Evolutionary conservation across 306 rosid genomes (phyloP), one percentile per base, ranked within the genome.

Genomic region (Cyamopsis tetragonoloba): DNA sequence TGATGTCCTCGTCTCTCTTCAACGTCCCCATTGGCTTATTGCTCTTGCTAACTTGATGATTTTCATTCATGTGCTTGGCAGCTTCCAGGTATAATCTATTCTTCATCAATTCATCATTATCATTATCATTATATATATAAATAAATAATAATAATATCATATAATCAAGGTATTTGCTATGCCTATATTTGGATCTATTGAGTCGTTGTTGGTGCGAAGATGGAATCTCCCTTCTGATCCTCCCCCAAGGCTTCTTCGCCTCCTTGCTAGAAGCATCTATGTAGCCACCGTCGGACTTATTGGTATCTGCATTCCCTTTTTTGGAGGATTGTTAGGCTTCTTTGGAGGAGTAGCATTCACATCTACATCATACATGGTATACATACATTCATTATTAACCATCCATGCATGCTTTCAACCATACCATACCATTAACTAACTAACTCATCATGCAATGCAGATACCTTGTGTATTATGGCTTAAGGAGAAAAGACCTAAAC

Each of bases 41-140:
- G 88, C 85, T 22, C 0, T 17, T 7, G 88, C 92, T 46, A 89
- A 89, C 22, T 3, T 84, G 0, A 86, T 89, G 92, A 92, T 89
- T n/a, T 86, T 89, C 48, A 0, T 84, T 10, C 96, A 84, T 81
- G 92, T 89, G 3, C 1, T 86, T 2, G 92, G 96, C 44, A 89
- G 96, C 48, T 89, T 75, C 49, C 96, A 89, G 92, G 95, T 80
- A n/a, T n/a, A n/a, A n/a, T n/a, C n/a, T n/a, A n/a, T n/a, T n/a
- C n/a, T n/a, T n/a, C n/a, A n/a, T n/a, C n/a, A n/a, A n/a, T n/a
- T n/a, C n/a, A n/a, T n/a, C n/a, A n/a, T n/a, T n/a, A n/a, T n/a
- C n/a, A n/a, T n/a, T n/a, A n/a, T n/a, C n/a, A n/a, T n/a, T 0
- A 8, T 13, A 1, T 38, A 50, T 34, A 34, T 34, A 7, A 10